Base-by-base conservation (phyloP, 169 alveolate species). In the Eimeria tenella region DNA sequence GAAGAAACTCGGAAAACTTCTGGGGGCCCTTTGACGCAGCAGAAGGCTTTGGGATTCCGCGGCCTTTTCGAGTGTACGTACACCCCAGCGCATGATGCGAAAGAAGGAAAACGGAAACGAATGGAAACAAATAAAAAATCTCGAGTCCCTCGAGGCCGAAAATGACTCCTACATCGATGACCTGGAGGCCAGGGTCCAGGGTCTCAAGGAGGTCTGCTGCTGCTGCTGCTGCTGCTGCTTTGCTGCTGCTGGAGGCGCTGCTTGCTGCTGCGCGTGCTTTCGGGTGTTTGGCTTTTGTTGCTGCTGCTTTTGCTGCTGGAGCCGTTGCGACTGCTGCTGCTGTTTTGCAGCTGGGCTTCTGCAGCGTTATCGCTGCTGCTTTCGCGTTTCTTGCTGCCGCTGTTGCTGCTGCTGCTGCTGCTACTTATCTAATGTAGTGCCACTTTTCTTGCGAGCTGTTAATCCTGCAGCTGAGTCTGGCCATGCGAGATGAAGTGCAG, bases 401-500 rank as follows among this genome's bases (percentile, higher is more conserved):
- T 19, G 86, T 23, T 31, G 65, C 86, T 11, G 71, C 56, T 63
- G 49, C 77, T 75, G 58, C 19, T 63, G 79, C 65, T 60, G 79
- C 60, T 62, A 62, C 49, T 31, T 31, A 7, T n/a, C 31, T 60
- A 63, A 31, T 31, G 42, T 31, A 31, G 42, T 31, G 0, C 42
- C 2, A 31, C 42, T 31, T 31, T 31, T 31, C 42, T 79, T n/a
- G 9, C 7, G 19, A 49, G 42, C 25, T 21, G 90, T 4, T 21
- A 49, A 5, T n/a, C 49, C 42, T 65, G 60, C 94, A 90, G 94
- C 94, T 90, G 52, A 90, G 94, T 62, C 82, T 90, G 84, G 94
- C 94, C 17, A 90, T 90, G 94, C 79, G 94, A 5, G 94, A 90
- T 52, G 94, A 90, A 58, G 94, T 90, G 11, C 88, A 90, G 91